A percentile compares a stretch with the other conserved stretches of the same genome.
Evolutionary conservation across 441 rosid species (phyloP).

Genomic region (Macaranga tanarius): DNA sequence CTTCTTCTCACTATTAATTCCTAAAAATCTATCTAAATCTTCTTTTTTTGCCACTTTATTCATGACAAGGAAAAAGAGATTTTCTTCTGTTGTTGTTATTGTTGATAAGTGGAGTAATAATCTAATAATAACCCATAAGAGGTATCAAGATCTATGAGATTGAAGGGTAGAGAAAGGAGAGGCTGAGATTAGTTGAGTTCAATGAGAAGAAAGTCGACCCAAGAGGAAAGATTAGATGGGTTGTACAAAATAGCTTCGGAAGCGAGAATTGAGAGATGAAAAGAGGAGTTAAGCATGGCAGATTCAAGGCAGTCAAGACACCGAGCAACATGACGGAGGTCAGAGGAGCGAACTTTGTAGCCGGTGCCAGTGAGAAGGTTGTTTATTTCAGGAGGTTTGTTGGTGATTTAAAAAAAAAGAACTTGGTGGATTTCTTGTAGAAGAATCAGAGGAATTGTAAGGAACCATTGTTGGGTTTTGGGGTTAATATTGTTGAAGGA

Average conservation of each 20-base stretch:
- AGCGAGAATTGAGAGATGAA: conserved; percentile 37
- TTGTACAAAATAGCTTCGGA: conserved; percentile 55
- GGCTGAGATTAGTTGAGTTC: conserved; percentile 42
- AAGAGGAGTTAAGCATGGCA: conserved; percentile 51
- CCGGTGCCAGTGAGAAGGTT: conserved; percentile 65
- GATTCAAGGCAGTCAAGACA: conserved; percentile 62
- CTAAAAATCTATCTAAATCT: no score
- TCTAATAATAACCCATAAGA: conserved; percentile 17
- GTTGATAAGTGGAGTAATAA: conserved; percentile 14
- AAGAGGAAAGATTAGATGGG: conserved; percentile 66
- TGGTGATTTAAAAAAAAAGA: conserved; percentile 35
- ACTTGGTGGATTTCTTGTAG: conserved; percentile 25
- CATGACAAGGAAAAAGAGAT: no score
- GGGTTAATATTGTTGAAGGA: not conserved
- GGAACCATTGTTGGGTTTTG: conserved; percentile 17
- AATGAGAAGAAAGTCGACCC: conserved; percentile 68
- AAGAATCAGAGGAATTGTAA: conserved; percentile 28
- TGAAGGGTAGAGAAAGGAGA: conserved; percentile 29
- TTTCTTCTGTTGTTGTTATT: not conserved
- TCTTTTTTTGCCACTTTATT: no score
- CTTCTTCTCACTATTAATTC: no score
- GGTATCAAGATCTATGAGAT: conserved; percentile 33
- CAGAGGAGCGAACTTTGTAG: conserved; percentile 63
- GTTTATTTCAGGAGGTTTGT: conserved; percentile 42
- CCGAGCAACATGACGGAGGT: conserved; percentile 60